phyloP scores from a whole-genome alignment of 169 alveolate genomes.

The Babesia ovata region DNA sequence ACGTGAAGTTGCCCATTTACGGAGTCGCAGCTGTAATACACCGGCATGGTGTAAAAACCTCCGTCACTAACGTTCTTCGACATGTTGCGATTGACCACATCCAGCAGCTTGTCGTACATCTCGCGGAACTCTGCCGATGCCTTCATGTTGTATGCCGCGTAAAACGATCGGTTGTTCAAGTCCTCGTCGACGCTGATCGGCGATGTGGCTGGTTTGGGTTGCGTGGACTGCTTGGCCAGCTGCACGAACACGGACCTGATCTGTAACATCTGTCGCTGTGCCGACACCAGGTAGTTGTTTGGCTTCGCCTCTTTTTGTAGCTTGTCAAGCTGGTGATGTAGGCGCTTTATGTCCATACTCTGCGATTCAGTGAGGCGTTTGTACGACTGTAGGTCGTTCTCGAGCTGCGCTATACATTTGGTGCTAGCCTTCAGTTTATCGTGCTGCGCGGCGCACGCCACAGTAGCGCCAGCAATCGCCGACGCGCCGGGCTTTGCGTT shows the following conservation, averaged over 20 bases:
- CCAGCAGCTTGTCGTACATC: slow-evolving; percentile 64
- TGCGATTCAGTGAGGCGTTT: slow-evolving; percentile 55
- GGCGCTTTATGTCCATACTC: slow-evolving; percentile 53
- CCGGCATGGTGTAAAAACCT: slow-evolving; percentile 2
- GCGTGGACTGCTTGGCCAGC: slow-evolving; percentile 42
- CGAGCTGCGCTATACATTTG: slow-evolving; percentile 63
- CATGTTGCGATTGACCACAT: slow-evolving; percentile 22
- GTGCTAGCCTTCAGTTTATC: slow-evolving; percentile 48
- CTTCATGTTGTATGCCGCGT: slow-evolving; percentile 49
- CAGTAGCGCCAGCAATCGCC: slow-evolving; percentile 6
- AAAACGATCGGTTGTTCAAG: slow-evolving; percentile 41
- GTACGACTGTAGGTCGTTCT: slow-evolving; percentile 55
- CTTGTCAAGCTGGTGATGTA: slow-evolving; percentile 44
- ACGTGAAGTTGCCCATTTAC: slow-evolving; percentile 8
- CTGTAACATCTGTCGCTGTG: slow-evolving; percentile 59
- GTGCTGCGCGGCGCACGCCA: slow-evolving; percentile 46
- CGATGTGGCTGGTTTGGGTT: slow-evolving; percentile 4
- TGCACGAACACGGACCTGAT: slow-evolving; percentile 34
- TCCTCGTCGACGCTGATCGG: slow-evolving; percentile 33
- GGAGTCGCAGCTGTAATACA: slow-evolving; percentile 3
- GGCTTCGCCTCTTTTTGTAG: slow-evolving; percentile 16
- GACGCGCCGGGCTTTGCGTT: neutral
- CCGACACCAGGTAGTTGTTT: slow-evolving; percentile 24
- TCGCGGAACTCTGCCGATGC: slow-evolving; percentile 53
- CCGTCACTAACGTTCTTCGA: neutral